A percentile compares a stretch with the other conserved stretches of the same genome.
Evolutionary conservation across 257 asterid species (phyloP).

Genomic region (Eustoma russellianum): DNA sequence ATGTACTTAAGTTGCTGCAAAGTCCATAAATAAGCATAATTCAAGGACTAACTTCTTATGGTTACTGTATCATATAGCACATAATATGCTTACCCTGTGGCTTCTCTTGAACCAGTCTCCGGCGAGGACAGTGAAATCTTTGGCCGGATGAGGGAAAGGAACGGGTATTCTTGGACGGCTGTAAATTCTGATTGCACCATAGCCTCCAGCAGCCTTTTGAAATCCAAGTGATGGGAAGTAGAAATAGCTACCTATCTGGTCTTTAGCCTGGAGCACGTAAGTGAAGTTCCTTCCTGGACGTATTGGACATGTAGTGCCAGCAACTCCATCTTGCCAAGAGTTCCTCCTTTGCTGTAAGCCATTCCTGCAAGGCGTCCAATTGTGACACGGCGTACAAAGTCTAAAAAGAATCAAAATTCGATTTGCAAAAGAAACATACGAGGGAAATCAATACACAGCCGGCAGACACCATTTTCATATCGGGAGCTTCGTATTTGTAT

Average conservation of each 20-base stretch:
- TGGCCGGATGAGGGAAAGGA: conserved; percentile 73
- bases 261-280: conserved; percentile 79
- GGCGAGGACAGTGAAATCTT: conserved; percentile 63
- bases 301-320: conserved; percentile 86
- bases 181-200: conserved; percentile 67
- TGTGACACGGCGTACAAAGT: not conserved
- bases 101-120: conserved; percentile 91
- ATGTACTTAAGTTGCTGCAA: conserved; percentile 70
- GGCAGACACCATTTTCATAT: no score
- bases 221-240: conserved; percentile 77
- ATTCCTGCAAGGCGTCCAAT: conserved; percentile 39
- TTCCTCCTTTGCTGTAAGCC: conserved; percentile 93
- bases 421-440: no score
- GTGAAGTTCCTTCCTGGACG: conserved; percentile 77
- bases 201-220: conserved; percentile 93
- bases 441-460: not conserved
- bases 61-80: not conserved
- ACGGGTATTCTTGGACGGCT: conserved; percentile 91
- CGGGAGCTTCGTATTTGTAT: no score
- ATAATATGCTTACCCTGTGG: conserved; percentile 47
- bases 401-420: no score
- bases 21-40: not conserved
- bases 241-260: conserved; percentile 83
- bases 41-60: not conserved
- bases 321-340: conserved; percentile 88